phyloP scores from a whole-genome alignment of 306 rosid species.

The Medicago arabica region DNA sequence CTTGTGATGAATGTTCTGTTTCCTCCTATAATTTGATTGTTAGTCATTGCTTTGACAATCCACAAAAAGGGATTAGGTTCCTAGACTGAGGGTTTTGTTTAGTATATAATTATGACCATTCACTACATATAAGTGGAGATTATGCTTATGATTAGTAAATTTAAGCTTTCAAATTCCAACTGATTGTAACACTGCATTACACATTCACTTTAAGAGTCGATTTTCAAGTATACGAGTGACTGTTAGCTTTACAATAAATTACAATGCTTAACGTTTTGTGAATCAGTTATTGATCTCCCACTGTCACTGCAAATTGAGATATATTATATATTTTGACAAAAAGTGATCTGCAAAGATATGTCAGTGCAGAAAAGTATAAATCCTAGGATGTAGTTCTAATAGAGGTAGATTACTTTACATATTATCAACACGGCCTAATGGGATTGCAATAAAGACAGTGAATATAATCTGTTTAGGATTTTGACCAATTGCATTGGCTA shows the following conservation, averaged over 20 bases:
- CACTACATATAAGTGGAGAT: neutral
- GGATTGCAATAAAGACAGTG: neutral
- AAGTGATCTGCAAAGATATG: neutral
- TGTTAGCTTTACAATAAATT: neutral
- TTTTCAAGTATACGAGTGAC: neutral
- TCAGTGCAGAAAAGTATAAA: neutral
- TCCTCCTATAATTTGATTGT: slow-evolving; percentile 4
- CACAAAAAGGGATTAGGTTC: neutral
- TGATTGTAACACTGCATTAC: neutral
- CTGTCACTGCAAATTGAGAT: too few species aligned
- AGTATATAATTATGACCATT: neutral
- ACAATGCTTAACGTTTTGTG: neutral
- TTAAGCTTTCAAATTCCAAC: neutral
- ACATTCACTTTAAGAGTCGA: neutral
- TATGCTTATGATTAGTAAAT: neutral
- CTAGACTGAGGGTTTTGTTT: neutral
- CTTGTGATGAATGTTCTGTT: neutral
- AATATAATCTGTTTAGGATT: slow-evolving; percentile 11
- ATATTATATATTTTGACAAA: neutral
- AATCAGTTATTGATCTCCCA: slow-evolving; percentile 1
- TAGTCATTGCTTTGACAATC: neutral
- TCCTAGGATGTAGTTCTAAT: slow-evolving; percentile 9
- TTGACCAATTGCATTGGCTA: neutral
- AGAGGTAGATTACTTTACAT: neutral
- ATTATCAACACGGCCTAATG: neutral